Conservation (phyloP, 768 basidiomycete species). For the Tephrocybe rancida region DNA sequence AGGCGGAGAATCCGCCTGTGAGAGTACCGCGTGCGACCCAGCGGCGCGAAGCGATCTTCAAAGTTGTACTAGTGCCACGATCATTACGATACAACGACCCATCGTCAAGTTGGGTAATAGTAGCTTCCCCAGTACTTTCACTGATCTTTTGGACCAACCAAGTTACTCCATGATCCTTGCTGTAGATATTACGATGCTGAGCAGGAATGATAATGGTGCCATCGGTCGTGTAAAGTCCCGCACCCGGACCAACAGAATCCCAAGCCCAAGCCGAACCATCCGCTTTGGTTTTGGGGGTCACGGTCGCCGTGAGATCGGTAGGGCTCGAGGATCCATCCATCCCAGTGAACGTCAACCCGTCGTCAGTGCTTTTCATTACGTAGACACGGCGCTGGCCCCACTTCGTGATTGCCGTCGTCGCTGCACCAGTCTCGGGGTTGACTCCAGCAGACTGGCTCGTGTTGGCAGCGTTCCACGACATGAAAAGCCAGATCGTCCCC, state of each 20-base stretch:
- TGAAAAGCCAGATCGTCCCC: slow-evolving; percentile 2
- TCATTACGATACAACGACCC: background rate
- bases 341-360: background rate
- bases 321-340: background rate
- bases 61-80: background rate
- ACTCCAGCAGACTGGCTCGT: background rate
- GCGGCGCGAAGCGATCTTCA: background rate
- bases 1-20: background rate
- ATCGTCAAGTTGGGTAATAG: background rate
- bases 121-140: background rate
- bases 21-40: slow-evolving; percentile 1
- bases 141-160: background rate
- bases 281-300: background rate
- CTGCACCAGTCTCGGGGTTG: background rate
- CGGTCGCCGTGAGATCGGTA: background rate
- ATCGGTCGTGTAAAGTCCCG: background rate
- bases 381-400: background rate
- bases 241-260: background rate
- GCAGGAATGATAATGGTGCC: slow-evolving; percentile 1
- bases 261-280: background rate
- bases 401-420: background rate
- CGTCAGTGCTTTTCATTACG: slow-evolving; percentile 2
- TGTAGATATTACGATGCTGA: slow-evolving; percentile 1
- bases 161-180: background rate
- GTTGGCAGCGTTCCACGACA: slow-evolving; percentile 1